These are phyloP conservation scores for Talaromyces sp. DNA, from an alignment of 2,329 filamentous ascomycete genomes.

Conservation along the genomic window DNA sequence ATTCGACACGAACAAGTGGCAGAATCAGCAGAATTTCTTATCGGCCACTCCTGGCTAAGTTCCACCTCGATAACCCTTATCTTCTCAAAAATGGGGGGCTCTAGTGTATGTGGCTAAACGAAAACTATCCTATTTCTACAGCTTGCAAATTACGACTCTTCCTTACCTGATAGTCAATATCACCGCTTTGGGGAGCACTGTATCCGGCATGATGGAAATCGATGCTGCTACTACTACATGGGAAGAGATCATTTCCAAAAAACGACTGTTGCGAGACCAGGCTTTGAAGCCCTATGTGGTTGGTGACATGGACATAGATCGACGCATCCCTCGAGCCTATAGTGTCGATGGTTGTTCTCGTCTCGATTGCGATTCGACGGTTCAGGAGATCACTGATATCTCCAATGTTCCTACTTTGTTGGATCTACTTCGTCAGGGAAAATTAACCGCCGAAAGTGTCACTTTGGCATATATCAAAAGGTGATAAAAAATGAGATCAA, in stretches of 20 bases:
- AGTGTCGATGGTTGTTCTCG: slow-evolving; percentile 22
- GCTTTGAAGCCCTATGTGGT: slow-evolving; percentile 27
- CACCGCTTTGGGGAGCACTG: too few relatives aligned
- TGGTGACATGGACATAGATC: slow-evolving; percentile 24
- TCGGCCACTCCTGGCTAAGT: too few relatives aligned
- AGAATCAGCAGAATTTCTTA: too few relatives aligned
- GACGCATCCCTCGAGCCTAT: slow-evolving; percentile 21
- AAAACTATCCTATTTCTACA: too few relatives aligned
- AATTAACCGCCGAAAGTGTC: slow-evolving; percentile 28
- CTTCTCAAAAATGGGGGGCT: too few relatives aligned
- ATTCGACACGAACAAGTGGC: too few relatives aligned
- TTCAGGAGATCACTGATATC: slow-evolving; percentile 30
- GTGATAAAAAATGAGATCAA: slow-evolving; percentile 17
- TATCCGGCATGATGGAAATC: too few relatives aligned
- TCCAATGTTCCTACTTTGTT: slow-evolving; percentile 23
- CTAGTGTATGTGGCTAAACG: too few relatives aligned
- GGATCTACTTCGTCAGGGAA: slow-evolving; percentile 19
- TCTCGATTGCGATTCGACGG: slow-evolving; percentile 19
- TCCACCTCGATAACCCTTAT: too few relatives aligned
- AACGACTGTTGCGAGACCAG: slow-evolving; percentile 24
- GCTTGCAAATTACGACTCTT: too few relatives aligned
- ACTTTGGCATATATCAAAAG: slow-evolving; percentile 30
- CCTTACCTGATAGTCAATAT: too few relatives aligned
- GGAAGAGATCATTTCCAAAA: slow-evolving; percentile 28
- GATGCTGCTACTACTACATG: slow-evolving; percentile 17